Evolutionary conservation across 2,329 filamentous ascomycete genomes (phyloP), one percentile per base, ranked within the genome.

Genomic region (Hymenoscyphus infarciens): DNA sequence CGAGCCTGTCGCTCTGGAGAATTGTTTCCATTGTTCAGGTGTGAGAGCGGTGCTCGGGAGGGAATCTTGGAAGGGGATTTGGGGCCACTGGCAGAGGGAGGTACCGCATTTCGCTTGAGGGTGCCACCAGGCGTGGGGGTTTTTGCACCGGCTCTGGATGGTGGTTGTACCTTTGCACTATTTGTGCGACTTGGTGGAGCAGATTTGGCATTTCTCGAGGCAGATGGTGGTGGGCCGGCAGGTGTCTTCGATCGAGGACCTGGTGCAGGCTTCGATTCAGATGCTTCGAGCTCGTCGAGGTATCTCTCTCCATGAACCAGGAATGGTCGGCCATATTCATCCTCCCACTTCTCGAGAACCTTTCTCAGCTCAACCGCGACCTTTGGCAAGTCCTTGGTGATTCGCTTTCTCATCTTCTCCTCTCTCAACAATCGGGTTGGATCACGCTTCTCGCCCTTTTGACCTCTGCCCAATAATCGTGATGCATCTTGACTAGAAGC

Each of bases 401-500:
- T 97, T 63, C 93, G 85, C 84, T 99, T 99, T 64, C 95, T 87
- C 91, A 97, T 96, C 83, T 98, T 99, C 79, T 99, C 95, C 74
- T 99, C 95, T 33, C 95, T 85, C 59, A 99, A 81, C 16, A 99
- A 82, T 77, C 97, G 95, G 58, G 92, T 94, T 2, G 95, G 95
- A 73, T 99, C 95, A 66, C 96, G 90, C 76, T 88, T 91, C 79
- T 98, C 94, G 61, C 94, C 94, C 78, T 96, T 97, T 69, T 92
- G 88, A 2, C 93, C 93, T 64, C 94, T 92, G 71, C 87, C 86
- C 88, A 98, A 92, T 33, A 99, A 81, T 54, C 95, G 88, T 6
- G 94, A 97, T 15, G 95, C 93, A 75, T 99, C 96, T 74, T 97
- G 93, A 71, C 92, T 96, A 1, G 94, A 97, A 53, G 90, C 85